Evolutionary conservation across 164 flowering plant species (phyloP).

Genomic region (Akebia trifoliata): DNA sequence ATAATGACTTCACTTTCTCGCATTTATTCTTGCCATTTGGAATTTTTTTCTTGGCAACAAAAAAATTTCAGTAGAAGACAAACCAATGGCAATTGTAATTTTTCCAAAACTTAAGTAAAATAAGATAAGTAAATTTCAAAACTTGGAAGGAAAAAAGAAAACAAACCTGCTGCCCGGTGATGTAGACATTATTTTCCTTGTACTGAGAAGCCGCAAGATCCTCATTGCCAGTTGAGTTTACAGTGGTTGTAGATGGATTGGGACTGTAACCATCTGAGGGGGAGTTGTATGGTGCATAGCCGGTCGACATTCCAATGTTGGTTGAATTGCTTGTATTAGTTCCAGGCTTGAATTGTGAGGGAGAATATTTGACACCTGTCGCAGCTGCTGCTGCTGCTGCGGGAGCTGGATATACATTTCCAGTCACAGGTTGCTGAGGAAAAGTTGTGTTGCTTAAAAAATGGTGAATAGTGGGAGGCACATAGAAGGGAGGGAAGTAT

Average conservation of each 20-base stretch:
- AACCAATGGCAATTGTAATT: too few species aligned
- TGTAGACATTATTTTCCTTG: conserved; percentile 66
- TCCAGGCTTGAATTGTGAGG: conserved; percentile 67
- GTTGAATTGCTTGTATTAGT: conserved; percentile 52
- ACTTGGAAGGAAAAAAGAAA: background rate
- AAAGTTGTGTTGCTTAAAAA: conserved; percentile 65
- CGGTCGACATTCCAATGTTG: conserved; percentile 52
- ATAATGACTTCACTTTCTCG: too few species aligned
- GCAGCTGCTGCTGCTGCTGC: conserved; percentile 40
- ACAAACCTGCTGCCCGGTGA: conserved; percentile 81
- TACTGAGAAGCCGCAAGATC: conserved; percentile 57
- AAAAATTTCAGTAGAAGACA: too few species aligned
- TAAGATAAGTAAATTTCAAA: background rate
- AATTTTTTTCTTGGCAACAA: too few species aligned
- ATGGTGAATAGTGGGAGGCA: conserved; percentile 72
- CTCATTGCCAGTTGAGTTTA: conserved; percentile 60
- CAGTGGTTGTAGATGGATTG: conserved; percentile 47
- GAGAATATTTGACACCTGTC: conserved; percentile 56
- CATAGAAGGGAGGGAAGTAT: conserved; percentile 68
- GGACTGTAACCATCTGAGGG: conserved; percentile 58
- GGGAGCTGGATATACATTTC: conserved; percentile 54
- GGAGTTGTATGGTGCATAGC: conserved; percentile 63
- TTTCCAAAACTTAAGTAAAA: too few species aligned
- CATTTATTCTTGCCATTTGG: too few species aligned
- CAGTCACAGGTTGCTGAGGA: conserved; percentile 78